Evolutionary conservation across 2,329 filamentous ascomycete species (phyloP).

Genomic region (Monilinia vaccinii-corymbosi): DNA sequence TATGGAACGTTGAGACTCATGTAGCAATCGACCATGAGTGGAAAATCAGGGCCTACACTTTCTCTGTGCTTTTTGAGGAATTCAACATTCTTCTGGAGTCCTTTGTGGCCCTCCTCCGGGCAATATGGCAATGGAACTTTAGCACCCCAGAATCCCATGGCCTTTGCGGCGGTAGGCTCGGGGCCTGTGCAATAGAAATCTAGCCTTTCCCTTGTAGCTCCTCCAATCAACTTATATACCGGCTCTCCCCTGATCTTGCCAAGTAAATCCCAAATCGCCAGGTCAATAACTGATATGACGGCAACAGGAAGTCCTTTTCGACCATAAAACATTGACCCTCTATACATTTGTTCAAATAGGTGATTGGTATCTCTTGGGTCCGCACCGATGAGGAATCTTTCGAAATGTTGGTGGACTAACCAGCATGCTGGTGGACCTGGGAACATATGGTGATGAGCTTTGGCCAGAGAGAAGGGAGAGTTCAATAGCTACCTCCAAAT

Average conservation of each 20-base stretch:
- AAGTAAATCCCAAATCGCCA: conserved; percentile 85
- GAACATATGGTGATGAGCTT: conserved; percentile 11
- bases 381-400: conserved; percentile 79
- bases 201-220: conserved; percentile 73
- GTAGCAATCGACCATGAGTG: conserved; percentile 92
- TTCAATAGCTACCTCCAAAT: conserved; percentile 56
- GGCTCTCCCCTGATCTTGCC: conserved; percentile 89
- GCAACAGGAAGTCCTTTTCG: conserved; percentile 85
- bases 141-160: conserved; percentile 82
- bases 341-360: conserved; percentile 94
- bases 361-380: conserved; percentile 88
- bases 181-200: conserved; percentile 95
- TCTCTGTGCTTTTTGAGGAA: conserved; percentile 80
- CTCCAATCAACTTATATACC: conserved; percentile 89
- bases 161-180: conserved; percentile 68
- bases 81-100: conserved; percentile 78
- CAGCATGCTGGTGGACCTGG: conserved; percentile 80
- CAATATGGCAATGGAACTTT: conserved; percentile 89
- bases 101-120: conserved; percentile 74
- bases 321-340: conserved; percentile 91
- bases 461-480: neutral
- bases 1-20: conserved; percentile 92
- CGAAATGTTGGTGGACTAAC: conserved; percentile 89
- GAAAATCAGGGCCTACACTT: conserved; percentile 79
- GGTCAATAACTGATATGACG: conserved; percentile 88